Percentiles rank a stretch among this genome's conserved stretches.
phyloP scores from a whole-genome alignment of 257 asterid genomes.

The Petunia secreta region DNA sequence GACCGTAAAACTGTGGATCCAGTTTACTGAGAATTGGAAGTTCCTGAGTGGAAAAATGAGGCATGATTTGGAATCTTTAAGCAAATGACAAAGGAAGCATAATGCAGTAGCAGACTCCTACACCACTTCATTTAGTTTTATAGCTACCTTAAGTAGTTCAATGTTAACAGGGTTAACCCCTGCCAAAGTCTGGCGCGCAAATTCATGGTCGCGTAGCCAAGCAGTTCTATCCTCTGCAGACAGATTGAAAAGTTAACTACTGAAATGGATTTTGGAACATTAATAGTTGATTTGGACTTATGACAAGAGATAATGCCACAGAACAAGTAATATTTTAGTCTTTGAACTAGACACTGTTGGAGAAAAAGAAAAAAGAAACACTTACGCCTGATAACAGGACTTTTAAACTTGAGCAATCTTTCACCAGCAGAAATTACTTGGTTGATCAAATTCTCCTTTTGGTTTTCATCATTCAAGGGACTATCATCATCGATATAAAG shows the following conservation, averaged over 20 bases:
- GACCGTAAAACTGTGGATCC: slow-evolving; percentile 37
- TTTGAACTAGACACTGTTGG: neutral
- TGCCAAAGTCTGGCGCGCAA: slow-evolving; percentile 36
- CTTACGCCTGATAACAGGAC: slow-evolving; percentile 14
- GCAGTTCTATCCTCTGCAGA: slow-evolving; percentile 18
- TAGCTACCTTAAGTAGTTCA: slow-evolving; percentile 31
- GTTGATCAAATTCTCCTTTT: neutral
- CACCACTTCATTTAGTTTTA: neutral
- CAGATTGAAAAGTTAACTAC: neutral
- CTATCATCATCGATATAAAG: neutral
- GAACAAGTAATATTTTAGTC: neutral
- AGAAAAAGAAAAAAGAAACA: neutral
- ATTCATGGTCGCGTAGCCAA: slow-evolving; percentile 37
- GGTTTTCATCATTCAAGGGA: neutral
- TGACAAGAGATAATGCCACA: neutral
- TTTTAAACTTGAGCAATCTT: slow-evolving; percentile 24
- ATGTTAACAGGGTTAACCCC: slow-evolving; percentile 36
- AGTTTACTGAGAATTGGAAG: slow-evolving; percentile 42
- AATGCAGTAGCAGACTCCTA: neutral
- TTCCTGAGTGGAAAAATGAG: slow-evolving; percentile 18
- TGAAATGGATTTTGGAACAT: neutral
- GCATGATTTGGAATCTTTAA: neutral
- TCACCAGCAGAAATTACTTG: neutral
- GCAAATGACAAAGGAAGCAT: neutral
- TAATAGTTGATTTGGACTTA: neutral